These are phyloP conservation scores for Mycothermus thermophilus DNA, from an alignment of 495 filamentous ascomycete genomes.

Conservation along the genomic window DNA sequence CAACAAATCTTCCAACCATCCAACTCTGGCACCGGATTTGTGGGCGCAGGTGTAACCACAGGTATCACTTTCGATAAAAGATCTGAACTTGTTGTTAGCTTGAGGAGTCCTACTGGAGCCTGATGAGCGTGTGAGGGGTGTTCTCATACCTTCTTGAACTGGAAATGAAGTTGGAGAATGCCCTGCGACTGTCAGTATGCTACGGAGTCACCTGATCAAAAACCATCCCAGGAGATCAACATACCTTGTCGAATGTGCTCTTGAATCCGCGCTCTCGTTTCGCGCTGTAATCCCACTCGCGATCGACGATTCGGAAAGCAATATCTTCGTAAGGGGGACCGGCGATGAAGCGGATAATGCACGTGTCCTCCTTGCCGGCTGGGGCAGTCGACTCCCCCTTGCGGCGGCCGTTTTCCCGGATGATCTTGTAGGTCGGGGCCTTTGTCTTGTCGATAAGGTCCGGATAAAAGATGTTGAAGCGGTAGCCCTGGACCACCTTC, in stretches of 20 bases:
- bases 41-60: too few relatives aligned
- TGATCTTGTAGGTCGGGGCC: constrained; percentile 88
- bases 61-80: constrained; percentile 52
- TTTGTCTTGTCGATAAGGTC: constrained; percentile 94
- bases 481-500: constrained; percentile 96
- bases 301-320: constrained; percentile 94
- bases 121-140: too few relatives aligned
- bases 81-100: constrained; percentile 40
- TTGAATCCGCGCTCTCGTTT: constrained; percentile 90
- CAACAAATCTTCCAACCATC: too few relatives aligned
- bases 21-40: too few relatives aligned
- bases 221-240: constrained; percentile 20
- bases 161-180: constrained; percentile 93
- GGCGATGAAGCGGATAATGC: constrained; percentile 88
- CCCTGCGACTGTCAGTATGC: too few relatives aligned
- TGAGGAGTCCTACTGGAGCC: too few relatives aligned
- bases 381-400: constrained; percentile 84
- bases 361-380: constrained; percentile 96
- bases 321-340: constrained; percentile 95
- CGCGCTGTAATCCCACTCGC: constrained; percentile 97
- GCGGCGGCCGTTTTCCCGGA: constrained; percentile 78
- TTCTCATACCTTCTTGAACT: constrained; percentile 66
- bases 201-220: too few relatives aligned
- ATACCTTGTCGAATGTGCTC: constrained; percentile 94
- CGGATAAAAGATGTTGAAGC: constrained; percentile 99